Base-by-base conservation (phyloP, 1,139 yeast genomes). In the Chernovozyma sophiae-reginae region DNA sequence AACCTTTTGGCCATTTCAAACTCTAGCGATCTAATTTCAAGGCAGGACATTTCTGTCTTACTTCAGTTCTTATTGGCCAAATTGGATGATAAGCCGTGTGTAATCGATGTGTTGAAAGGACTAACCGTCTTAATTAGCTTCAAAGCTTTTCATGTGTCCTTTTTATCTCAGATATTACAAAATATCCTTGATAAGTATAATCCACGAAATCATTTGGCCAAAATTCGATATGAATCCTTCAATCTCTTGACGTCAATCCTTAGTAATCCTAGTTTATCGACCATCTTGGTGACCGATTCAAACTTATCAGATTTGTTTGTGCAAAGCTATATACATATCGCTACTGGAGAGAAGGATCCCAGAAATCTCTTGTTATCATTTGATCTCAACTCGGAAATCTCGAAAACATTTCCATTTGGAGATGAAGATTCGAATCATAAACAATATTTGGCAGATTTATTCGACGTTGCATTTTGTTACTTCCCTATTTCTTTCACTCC, bases 401-500 rank as follows among this genome's bases (percentile, higher is more conserved):
- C 83, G 20, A 47, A 60, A 7, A 47, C 48, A 8, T 69, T 84
- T 32, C 55, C 60, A 1, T 68, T 79, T 35, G 29, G 8, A 6
- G 17, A 7, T 16, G 17, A 13, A 16, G 65, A 67, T 27, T 81
- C 81, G 43, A 44, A 50, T n/a, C 68, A 67, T 38, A 55, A 57
- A 38, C 55, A 49, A 34, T 56, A 52, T 36, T 41, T 68, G 30
- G 55, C 59, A 25, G 87, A 86, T 20, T 58, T 92, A 41, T 92
- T 90, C 53, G 98, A 94, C 55, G 79, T 86, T 26, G 72, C 89
- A 29, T 92, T 92, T 55, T 92, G 98, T 58, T 94, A 94, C 62
- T 94, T 90, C 62, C 99, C 99, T 4, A 90, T 94, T 36, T 85
- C 97, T 1, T 94, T 94, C 61, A 82, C 81, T 42, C 97, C 98